Evolutionary conservation across 1,284 basidiomycete genomes (phyloP).

Genomic region (Bjerkandera adusta): DNA sequence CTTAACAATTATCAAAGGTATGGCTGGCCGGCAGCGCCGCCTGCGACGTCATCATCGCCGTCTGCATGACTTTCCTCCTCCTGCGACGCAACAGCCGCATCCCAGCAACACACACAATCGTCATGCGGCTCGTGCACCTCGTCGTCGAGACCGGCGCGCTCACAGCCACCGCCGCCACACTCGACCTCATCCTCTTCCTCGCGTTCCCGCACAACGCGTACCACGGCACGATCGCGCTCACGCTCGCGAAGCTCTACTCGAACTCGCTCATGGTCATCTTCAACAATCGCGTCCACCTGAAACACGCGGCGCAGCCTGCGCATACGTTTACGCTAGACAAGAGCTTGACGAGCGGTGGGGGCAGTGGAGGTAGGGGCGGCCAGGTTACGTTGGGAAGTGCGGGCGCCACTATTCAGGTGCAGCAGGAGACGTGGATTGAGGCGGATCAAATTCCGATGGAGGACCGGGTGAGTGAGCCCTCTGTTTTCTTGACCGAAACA

Average conservation of each 20-base stretch:
- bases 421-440: background rate
- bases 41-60: slow-evolving; percentile 28
- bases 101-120: slow-evolving; percentile 20
- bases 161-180: background rate
- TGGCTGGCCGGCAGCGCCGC: slow-evolving; percentile 29
- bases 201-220: slow-evolving; percentile 27
- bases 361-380: background rate
- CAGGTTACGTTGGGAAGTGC: background rate
- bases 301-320: too few species aligned
- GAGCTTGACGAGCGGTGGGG: background rate
- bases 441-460: background rate
- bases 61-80: slow-evolving; percentile 25
- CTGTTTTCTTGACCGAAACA: too few species aligned
- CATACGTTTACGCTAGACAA: too few species aligned
- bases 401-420: background rate
- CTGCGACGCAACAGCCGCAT: slow-evolving; percentile 17
- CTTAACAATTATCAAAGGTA: too few species aligned
- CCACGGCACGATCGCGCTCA: slow-evolving; percentile 28
- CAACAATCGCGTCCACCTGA: slow-evolving; percentile 18
- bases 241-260: slow-evolving; percentile 34
- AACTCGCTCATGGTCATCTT: slow-evolving; percentile 29
- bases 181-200: slow-evolving; percentile 31
- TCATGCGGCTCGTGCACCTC: slow-evolving; percentile 20
- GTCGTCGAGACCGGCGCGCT: slow-evolving; percentile 33
- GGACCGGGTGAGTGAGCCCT: too few species aligned